These are phyloP conservation scores for Microcyclospora pomicola DNA, from an alignment of 2,329 filamentous ascomycete genomes.

Conservation along the genomic window DNA sequence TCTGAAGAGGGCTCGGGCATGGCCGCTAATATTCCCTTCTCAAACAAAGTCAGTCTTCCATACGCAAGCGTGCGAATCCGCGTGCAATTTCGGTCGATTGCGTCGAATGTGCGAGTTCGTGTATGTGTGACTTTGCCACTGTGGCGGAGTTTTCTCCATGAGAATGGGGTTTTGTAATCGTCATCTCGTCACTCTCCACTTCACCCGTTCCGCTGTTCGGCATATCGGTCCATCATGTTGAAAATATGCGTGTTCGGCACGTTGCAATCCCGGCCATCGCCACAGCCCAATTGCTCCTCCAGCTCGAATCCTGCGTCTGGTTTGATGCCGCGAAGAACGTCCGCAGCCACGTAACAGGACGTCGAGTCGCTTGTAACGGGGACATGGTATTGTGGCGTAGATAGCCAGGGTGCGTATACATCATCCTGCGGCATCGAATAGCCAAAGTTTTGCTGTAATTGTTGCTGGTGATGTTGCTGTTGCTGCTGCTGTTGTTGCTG, in stretches of 20 bases:
- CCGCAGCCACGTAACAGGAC: slow-evolving; percentile 29
- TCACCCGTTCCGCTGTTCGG: not conserved
- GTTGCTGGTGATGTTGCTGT: not conserved
- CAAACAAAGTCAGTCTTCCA: no score
- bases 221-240: slow-evolving; percentile 32
- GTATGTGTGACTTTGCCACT: no score
- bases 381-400: not conserved
- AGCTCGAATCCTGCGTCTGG: slow-evolving; percentile 25
- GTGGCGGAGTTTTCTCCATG: no score
- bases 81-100: no score
- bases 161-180: no score
- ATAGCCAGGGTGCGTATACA: not conserved
- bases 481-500: not conserved
- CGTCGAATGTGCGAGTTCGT: no score
- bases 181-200: no score
- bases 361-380: slow-evolving; percentile 5
- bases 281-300: slow-evolving; percentile 29
- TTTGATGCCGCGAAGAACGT: slow-evolving; percentile 33
- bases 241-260: slow-evolving; percentile 32
- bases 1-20: no score
- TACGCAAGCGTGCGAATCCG: no score
- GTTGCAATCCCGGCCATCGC: slow-evolving; percentile 26
- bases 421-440: no score
- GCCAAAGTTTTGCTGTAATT: not conserved
- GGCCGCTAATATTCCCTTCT: no score